Evolutionary conservation across 495 filamentous ascomycete species (phyloP), one percentile per base, ranked within the genome.

Genomic region (Hypoxylon trugodes): DNA sequence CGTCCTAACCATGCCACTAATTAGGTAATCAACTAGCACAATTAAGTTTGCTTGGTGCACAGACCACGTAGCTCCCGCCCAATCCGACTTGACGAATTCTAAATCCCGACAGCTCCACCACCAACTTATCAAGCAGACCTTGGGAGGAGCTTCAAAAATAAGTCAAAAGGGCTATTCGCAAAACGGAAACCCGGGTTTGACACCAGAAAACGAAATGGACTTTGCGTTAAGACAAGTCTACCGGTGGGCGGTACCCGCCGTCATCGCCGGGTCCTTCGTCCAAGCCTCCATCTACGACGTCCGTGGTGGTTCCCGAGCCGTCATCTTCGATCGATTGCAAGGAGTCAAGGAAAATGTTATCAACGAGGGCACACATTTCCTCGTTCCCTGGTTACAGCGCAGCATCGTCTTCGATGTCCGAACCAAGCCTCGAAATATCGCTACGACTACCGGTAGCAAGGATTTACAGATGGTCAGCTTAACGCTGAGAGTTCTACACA

Each of bases 381-480:
- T 98, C 38, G 76, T 99, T 37, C 95, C 95, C 1, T 99, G 95
- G 95, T 78, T 99, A 72, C 95, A 99, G 73, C 88, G 87, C 80
- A 89, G 88, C 64, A 96, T 99, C 76, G 82, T 96, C 75, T 99
- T 95, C 80, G 95, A 99, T 81, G 96, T 99, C 59, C 91, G 95
- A 59, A 98, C 95, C 37, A 96, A 96, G 84, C 95, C 95, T 43
- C 84, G 95, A 68, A 97, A 94, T 72, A 97, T 99, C 78, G 89
- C 88, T 12, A 99, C 95, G n/a, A 98, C 94, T 10, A 99, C 95
- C 8, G 95, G 95, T 52, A 93, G 89, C 83, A 99, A 99, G 86
- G 95, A 99, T 79, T 75, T 99, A 78, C 95, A 99, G 85, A 99
- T 99, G 95, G 95, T 99, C 73, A 96, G 91, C 84, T 84, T 99